phyloP scores from a whole-genome alignment of 495 filamentous ascomycete species.

The Trichodelitschia bisporula region DNA sequence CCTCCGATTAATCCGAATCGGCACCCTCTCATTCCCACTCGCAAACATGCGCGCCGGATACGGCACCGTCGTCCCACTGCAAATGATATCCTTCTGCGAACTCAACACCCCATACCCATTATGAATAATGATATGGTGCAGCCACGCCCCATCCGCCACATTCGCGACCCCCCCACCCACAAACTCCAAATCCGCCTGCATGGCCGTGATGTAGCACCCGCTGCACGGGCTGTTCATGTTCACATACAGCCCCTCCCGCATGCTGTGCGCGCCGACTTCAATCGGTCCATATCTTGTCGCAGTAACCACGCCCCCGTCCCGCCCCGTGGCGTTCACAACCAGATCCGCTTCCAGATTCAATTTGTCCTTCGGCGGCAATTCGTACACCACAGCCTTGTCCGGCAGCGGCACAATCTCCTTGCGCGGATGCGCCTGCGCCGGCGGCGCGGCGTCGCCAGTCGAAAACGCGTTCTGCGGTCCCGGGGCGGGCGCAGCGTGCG shows the following conservation, averaged over 20 bases:
- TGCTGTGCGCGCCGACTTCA: too few relatives aligned
- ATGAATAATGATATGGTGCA: not conserved
- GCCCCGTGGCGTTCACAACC: too few relatives aligned
- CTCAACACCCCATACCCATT: not conserved
- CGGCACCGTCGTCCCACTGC: not conserved
- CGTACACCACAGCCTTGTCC: too few relatives aligned
- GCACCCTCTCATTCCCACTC: not conserved
- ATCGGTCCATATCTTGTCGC: too few relatives aligned
- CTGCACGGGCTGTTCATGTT: not conserved
- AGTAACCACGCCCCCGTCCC: too few relatives aligned
- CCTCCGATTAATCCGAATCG: not conserved
- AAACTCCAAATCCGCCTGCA: not conserved
- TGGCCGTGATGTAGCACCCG: not conserved
- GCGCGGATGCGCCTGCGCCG: too few relatives aligned
- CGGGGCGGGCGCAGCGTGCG: constrained; percentile 1
- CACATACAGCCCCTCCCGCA: not conserved
- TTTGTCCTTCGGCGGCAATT: too few relatives aligned
- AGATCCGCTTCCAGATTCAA: too few relatives aligned
- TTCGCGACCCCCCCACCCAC: not conserved
- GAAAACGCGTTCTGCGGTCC: too few relatives aligned
- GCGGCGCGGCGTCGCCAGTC: too few relatives aligned
- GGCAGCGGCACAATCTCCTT: too few relatives aligned
- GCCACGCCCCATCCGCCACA: not conserved
- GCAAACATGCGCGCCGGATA: not conserved
- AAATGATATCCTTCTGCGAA: not conserved